Base-by-base conservation (phyloP, 139 green algal genomes). In the Coelastrella sp. region DNA sequence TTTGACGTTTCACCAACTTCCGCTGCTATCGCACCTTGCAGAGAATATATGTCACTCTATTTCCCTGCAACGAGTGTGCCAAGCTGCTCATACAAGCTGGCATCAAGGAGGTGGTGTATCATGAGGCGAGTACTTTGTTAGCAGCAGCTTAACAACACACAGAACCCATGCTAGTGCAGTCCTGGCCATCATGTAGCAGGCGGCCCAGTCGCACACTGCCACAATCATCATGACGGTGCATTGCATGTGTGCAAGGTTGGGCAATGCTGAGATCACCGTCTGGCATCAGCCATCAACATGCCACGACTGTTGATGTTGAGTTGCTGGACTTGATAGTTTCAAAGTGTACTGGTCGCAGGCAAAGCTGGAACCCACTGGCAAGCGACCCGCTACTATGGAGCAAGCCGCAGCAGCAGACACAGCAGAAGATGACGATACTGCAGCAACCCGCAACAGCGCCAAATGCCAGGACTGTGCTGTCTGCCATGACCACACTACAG, bases 41-140 rank as follows among this genome's bases (percentile, higher is more conserved):
- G 93, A 92, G 84, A 15, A 91, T 99, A 13, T 99, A 98, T 85
- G 97, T 99, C 25, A 99, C 97, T 30, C 96, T 99, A 92, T 99
- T 98, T 77, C 97, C 97, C 3, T 99, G 97, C 95, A 99, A 99
- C 81, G 97, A 99, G 89, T 99, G 97, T 90, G 95, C 97, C 72
- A 99, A 99, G 92, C 92, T 99, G 51, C 93, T 99, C 71, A 99
- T 99, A 53, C 97, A 99, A 87, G 94, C 95, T 25, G 96, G 96
- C 67, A 96, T 99, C 57, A 59, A 41, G 11, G 96, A 99, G 92
- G 92, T 99, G 1, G 89, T 99, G 11, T 98, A 92, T 68, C 91
- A 96, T 68, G 96, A 98, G 88, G 94, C 94, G 57, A 71, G 68
- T 11, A 57, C 45, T 13, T 64, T 19, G 11, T 9, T 21, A 23